A percentile compares a stretch with the other conserved stretches of the same genome.
These are phyloP conservation scores for Diplogelasinospora grovesii DNA, from an alignment of 495 filamentous ascomycete genomes.

Conservation along the genomic window DNA sequence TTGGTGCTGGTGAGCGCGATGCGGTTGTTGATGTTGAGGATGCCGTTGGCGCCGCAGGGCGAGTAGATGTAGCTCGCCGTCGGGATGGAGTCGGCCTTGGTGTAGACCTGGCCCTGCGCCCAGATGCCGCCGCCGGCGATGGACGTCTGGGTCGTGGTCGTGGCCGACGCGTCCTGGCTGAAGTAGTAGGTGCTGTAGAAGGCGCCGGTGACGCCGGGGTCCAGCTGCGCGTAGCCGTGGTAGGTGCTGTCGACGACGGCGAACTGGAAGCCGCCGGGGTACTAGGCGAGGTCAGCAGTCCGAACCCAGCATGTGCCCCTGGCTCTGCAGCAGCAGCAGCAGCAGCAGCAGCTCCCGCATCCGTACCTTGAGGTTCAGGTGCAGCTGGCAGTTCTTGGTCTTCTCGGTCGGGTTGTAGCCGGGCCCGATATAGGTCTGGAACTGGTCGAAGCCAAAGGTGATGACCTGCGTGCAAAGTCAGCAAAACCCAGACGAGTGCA, in stretches of 20 bases:
- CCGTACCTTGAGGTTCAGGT: constrained; percentile 41
- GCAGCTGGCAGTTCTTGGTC: constrained; percentile 57
- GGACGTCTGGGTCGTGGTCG: constrained; percentile 45
- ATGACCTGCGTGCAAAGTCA: constrained; percentile 33
- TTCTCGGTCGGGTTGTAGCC: constrained; percentile 28
- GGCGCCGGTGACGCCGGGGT: constrained; percentile 45
- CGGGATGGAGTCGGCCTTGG: constrained; percentile 47
- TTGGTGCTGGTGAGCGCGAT: constrained; percentile 43
- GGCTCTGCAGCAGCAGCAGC: not conserved
- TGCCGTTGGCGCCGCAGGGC: constrained; percentile 48
- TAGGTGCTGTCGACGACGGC: constrained; percentile 48
- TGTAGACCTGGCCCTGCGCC: constrained; percentile 47
- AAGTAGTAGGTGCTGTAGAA: constrained; percentile 56
- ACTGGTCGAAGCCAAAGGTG: constrained; percentile 51
- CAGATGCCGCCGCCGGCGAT: constrained; percentile 42
- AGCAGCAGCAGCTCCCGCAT: too few species aligned
- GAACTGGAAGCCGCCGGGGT: constrained; percentile 55
- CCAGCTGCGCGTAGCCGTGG: constrained; percentile 51
- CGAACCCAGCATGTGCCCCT: not conserved
- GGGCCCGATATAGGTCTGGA: constrained; percentile 52
- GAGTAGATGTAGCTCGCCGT: constrained; percentile 50
- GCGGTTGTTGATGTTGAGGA: constrained; percentile 56
- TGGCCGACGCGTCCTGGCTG: constrained; percentile 39
- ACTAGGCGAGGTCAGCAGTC: constrained; percentile 25
- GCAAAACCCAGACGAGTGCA: not conserved